Base-by-base conservation (phyloP, 1,139 yeast species). In the Pichia cactophila region DNA sequence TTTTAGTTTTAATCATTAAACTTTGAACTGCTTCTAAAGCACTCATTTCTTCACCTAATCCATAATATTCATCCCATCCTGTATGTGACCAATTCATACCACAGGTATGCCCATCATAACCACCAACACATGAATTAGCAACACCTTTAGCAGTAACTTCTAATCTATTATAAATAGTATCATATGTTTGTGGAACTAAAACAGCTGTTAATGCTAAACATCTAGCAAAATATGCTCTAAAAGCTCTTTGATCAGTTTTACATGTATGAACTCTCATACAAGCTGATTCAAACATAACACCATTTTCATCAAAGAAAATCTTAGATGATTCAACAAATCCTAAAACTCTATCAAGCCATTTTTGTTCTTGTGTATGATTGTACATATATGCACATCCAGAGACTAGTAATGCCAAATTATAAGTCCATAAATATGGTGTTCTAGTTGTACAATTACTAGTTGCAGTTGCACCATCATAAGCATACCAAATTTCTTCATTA, bases 11-110 rank as follows among this genome's bases (percentile, higher is more conserved):
- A 26, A 78, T 78, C 62, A 81, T 70, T 48, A 84, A 72, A 57
- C 77, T 82, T 57, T 82, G 85, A 62, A 89, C 76, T 5, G 79
- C 80, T 64, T 89, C 97, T 51, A 89, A 71, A 0, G 97, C 95
- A 45, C 81, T 68, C 86, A 90, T 86, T 66, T 90, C 96, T 67
- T 90, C 97, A 55, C 97, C 97, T 40, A 90, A 74, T n/a, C 97
- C 97, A 59, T 78, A 89, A 45, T 59, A 64, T 3, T 81, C 83
- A 66, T 90, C 97, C 85, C 89, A 90, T n/a, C 78, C 77, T 44
- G 68, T 71, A 33, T 68, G 62, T 42, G 77, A 69, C 97, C 97
- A 90, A 62, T 84, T 76, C 52, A 80, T 65, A 41, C 97, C 97
- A 71, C 97, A 90, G 0, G 97, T 89, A 61, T 85, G 87, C 14